Evolutionary conservation across 768 basidiomycete species (phyloP), one percentile per base, ranked within the genome.

Genomic region (Rhizopogon salebrosus): DNA sequence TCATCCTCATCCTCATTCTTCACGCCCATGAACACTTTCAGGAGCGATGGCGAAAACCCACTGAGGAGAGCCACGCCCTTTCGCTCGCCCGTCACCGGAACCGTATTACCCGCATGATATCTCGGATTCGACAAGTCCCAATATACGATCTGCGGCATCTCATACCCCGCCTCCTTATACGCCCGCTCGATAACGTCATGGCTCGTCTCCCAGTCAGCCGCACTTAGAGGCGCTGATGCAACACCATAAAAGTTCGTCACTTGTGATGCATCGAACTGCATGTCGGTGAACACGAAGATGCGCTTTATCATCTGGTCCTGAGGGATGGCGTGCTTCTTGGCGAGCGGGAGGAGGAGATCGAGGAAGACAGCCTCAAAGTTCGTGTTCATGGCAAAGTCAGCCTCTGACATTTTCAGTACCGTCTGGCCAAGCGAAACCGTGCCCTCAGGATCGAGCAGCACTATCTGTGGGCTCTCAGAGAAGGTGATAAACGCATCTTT

Each of bases 301-400:
- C 84, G 78, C 70, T 85, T 83, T 69, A 89, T 77, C 86, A 89
- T 88, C 42, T 88, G 79, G 48, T 84, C 84, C 52, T 74, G 77
- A 48, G 72, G 70, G n/a, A 91, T 68, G 0, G 80, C 71, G 57
- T 85, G 68, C 62, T 72, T 59, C 53, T 79, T 59, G 7, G 86
- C 86, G 8, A 83, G 75, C 0, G 82, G 81, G 16, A 89, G 76
- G 11, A 89, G 70, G 31, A 89, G 75, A 14, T 80, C 67, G 40
- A 79, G 61, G 64, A 91, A 85, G 16, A 87, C 80, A 1, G 80
- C 77, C 29, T 79, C 66, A 27, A 87, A 71, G 52, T 88, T 70
- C 4, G 87, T 89, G 68, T 82, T 86, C 73, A 75, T 73, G 3
- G 63, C 74, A 83, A 82, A 86, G 0, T 59, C 4, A 4, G 72